phyloP scores from a whole-genome alignment of 139 green algal species.

The Edaphochlamys debaryana region DNA sequence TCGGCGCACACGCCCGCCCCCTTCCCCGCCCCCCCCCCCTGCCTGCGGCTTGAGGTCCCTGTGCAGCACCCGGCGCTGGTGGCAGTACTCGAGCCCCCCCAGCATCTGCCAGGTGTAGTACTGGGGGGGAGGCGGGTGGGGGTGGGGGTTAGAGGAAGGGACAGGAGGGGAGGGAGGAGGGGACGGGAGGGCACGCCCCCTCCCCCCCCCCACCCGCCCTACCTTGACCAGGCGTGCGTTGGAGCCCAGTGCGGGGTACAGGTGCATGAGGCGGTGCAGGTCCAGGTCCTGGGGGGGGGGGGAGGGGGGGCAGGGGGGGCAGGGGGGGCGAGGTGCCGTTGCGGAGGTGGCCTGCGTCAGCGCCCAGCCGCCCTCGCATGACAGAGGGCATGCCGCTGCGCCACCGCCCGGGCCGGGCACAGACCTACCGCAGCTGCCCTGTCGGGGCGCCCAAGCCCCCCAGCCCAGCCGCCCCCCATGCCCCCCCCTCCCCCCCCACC shows the following conservation, averaged over 20 bases:
- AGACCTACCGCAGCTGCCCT: no score
- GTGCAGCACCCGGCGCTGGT: constrained; percentile 81
- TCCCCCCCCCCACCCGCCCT: not conserved
- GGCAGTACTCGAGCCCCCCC: constrained; percentile 75
- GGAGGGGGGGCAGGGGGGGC: not conserved
- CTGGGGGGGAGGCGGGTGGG: constrained; percentile 43
- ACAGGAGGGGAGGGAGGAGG: not conserved
- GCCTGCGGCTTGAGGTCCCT: constrained; percentile 94
- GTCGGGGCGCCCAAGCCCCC: no score
- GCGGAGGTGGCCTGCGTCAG: not conserved
- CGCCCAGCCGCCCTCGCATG: not conserved
- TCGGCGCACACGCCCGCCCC: no score
- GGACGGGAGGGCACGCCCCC: not conserved
- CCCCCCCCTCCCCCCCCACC: not conserved
- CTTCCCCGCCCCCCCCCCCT: no score
- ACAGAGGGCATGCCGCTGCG: no score
- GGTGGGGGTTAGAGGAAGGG: not conserved
- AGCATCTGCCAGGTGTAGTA: constrained; percentile 87
- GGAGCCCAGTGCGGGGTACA: constrained; percentile 7
- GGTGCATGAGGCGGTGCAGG: constrained; percentile 61
- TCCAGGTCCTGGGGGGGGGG: constrained; percentile 45
- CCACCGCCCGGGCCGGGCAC: no score
- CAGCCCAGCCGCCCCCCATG: no score
- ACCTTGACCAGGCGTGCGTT: constrained; percentile 53
- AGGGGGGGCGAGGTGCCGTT: no score